phyloP scores from a whole-genome alignment of 2,329 filamentous ascomycete genomes.

The Annulohypoxylon truncatum region DNA sequence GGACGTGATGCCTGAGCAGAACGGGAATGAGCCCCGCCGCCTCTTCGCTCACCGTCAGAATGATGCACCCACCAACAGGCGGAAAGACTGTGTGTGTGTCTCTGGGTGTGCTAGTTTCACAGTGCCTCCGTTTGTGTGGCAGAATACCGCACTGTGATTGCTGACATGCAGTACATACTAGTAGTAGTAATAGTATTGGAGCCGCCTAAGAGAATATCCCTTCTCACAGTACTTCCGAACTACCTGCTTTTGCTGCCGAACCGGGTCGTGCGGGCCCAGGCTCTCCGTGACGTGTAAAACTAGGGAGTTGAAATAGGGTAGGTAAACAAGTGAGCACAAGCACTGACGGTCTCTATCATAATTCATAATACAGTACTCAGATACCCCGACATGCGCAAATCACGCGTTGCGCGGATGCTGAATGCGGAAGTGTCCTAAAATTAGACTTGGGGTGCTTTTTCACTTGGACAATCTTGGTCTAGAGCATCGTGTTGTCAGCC shows the following conservation, averaged over 20 bases:
- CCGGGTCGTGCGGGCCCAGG: conserved; percentile 36
- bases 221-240: conserved; percentile 24
- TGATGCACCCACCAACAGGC: conserved; percentile 34
- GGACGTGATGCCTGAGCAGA: conserved; percentile 28
- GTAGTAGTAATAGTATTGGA: conserved; percentile 26
- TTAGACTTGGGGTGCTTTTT: conserved; percentile 29
- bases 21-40: conserved; percentile 30
- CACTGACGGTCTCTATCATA: conserved; percentile 3
- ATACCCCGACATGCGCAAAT: conserved; percentile 17
- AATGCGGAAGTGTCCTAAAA: conserved; percentile 30
- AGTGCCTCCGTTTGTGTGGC: conserved; percentile 34
- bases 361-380: not conserved
- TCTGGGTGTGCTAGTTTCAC: conserved; percentile 33
- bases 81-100: conserved; percentile 14
- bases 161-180: conserved; percentile 35
- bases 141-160: conserved; percentile 33
- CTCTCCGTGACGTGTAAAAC: conserved; percentile 40
- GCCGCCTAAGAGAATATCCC: conserved; percentile 34
- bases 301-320: conserved; percentile 26
- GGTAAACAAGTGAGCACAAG: not conserved
- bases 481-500: conserved; percentile 31
- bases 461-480: conserved; percentile 12
- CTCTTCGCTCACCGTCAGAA: conserved; percentile 40
- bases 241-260: conserved; percentile 33
- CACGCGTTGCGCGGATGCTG: conserved; percentile 28